phyloP scores from a whole-genome alignment of 352 stramenopile genomes.

The Bremia lactucae region DNA sequence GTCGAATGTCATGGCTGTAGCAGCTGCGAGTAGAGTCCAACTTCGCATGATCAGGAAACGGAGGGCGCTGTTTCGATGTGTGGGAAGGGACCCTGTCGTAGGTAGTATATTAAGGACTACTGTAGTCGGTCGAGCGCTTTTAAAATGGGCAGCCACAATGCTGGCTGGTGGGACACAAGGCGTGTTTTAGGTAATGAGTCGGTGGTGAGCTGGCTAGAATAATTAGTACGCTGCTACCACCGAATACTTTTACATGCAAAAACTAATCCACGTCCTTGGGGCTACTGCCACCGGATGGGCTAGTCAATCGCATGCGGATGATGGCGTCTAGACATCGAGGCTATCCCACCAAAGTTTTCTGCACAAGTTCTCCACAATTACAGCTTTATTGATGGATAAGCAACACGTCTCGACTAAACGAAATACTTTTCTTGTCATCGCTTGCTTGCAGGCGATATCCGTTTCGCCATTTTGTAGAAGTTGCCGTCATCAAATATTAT shows the following conservation, averaged over 20 bases:
- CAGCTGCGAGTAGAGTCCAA: constrained; percentile 3
- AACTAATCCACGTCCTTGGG: constrained; percentile 1
- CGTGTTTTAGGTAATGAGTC: constrained; percentile 12
- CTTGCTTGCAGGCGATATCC: too few relatives aligned
- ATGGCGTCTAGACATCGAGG: too few relatives aligned
- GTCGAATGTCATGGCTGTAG: constrained; percentile 1
- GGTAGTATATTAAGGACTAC: too few relatives aligned
- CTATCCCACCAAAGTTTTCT: too few relatives aligned
- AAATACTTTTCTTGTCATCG: too few relatives aligned
- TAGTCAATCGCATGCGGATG: too few relatives aligned
- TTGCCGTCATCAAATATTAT: too few relatives aligned
- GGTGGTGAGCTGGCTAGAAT: constrained; percentile 11
- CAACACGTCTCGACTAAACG: too few relatives aligned
- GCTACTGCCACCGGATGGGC: constrained; percentile 1
- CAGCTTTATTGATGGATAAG: too few relatives aligned
- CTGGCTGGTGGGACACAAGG: background rate
- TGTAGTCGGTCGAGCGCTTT: background rate
- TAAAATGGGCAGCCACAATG: constrained; percentile 2
- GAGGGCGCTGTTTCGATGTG: constrained; percentile 3
- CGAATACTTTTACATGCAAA: background rate
- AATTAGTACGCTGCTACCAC: constrained; percentile 1
- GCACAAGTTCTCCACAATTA: too few relatives aligned
- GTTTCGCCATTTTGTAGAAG: too few relatives aligned
- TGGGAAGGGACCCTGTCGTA: too few relatives aligned
- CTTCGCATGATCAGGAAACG: constrained; percentile 7